Evolutionary conservation across 768 basidiomycete genomes (phyloP), one percentile per base, ranked within the genome.

Genomic region (Pleurotus ostreatus): DNA sequence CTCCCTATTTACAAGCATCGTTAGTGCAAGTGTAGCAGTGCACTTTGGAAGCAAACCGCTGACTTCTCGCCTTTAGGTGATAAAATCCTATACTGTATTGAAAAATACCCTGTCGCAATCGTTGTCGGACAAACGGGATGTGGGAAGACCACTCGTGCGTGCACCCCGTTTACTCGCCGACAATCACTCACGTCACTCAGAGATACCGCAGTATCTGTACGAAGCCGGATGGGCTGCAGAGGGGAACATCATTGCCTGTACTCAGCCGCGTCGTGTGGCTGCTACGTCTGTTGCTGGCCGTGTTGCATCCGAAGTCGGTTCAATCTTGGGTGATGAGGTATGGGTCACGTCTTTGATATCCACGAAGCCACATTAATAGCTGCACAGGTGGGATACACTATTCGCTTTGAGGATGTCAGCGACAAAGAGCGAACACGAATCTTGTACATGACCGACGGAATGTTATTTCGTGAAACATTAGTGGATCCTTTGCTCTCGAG

Each of bases 401-500:
- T 99, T 60, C 87, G 97, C 7, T 98, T 98, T 59, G 97, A 99
- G 68, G 93, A 97, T 62, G 84, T 96, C 52, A 91, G 88, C 64
- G 82, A 82, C 66, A 92, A 90, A 63, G 82, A 88, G 25, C 77
- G 83, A 52, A 98, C 97, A 1, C 81, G 92, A 23, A 92, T 99
- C 68, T 80, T 94, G 41, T 99, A 98, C 70, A 82, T 98, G 83
- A 99, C 97, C 30, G 97, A 99, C 68, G 97, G 97, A 45, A 95
- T 98, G 86, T 84, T 99, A 38, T 98, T 98, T 68, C 84, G 95
- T 57, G 95, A 98, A 72, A 88, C 88, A 20, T 80, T 98, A 63
- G 76, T 94, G 38, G 96, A 99, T 66, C 97, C 97, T 15, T 70
- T 98, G 25, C 78, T 99, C 51, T 92, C 88, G 66, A 85, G 88